These are phyloP conservation scores for Coprinopsis strossmayeri DNA, from an alignment of 768 basidiomycete species.

Conservation along the genomic window DNA sequence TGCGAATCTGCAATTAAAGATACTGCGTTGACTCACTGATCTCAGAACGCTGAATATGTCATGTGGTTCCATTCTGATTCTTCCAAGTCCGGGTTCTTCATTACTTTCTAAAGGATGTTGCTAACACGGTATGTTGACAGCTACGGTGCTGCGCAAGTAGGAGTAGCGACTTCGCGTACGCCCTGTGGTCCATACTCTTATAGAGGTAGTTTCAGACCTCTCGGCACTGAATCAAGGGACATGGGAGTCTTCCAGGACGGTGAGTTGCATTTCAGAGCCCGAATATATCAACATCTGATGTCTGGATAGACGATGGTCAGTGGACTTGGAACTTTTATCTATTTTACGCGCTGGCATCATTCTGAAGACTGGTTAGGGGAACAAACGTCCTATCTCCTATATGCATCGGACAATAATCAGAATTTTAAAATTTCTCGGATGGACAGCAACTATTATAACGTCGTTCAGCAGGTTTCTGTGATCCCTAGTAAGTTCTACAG, in stretches of 20 bases:
- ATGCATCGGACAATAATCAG: constrained; percentile 63
- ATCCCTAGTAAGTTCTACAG: constrained; percentile 30
- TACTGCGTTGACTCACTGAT: background rate
- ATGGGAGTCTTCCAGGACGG: constrained; percentile 54
- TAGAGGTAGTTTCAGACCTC: constrained; percentile 46
- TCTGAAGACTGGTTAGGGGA: constrained; percentile 21
- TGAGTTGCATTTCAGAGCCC: constrained; percentile 19
- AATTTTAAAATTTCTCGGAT: constrained; percentile 59
- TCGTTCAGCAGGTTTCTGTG: constrained; percentile 38
- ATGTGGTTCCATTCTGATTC: constrained; percentile 70
- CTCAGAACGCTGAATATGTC: constrained; percentile 55
- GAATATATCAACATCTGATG: too few relatives aligned
- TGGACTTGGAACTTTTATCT: background rate
- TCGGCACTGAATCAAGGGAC: constrained; percentile 55
- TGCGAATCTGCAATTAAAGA: background rate
- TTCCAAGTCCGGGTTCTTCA: constrained; percentile 35
- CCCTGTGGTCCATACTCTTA: constrained; percentile 60
- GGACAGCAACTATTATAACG: constrained; percentile 54
- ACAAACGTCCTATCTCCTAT: constrained; percentile 50
- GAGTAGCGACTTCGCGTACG: constrained; percentile 50
- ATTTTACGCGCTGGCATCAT: background rate
- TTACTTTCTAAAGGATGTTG: too few relatives aligned
- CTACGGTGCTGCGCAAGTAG: constrained; percentile 59
- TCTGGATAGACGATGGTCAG: constrained; percentile 40
- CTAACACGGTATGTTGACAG: constrained; percentile 30